Conservation (phyloP, 495 filamentous ascomycete genomes). For the Bathelium albidoporum region DNA sequence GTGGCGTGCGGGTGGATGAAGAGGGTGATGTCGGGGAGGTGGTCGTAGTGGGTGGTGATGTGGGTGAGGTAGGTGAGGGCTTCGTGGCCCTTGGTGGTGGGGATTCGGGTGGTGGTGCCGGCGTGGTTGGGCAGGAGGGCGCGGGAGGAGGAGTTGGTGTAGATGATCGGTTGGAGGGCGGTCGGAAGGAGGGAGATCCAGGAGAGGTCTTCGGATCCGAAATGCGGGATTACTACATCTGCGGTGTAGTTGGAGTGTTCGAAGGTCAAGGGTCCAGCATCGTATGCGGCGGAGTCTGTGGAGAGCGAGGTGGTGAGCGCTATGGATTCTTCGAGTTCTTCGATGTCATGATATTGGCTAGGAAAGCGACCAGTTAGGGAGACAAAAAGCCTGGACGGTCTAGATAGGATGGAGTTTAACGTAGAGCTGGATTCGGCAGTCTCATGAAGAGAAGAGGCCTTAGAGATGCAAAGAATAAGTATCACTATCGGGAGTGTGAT, state of each 20-base stretch:
- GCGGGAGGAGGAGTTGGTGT: not conserved
- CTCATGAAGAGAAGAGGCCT: not conserved
- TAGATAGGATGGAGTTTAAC: not conserved
- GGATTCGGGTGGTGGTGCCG: not conserved
- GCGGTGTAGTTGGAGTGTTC: not conserved
- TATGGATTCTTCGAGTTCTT: not conserved
- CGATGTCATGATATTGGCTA: not conserved
- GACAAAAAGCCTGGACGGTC: not conserved
- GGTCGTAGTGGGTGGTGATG: conserved; percentile 61
- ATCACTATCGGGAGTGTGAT: not conserved
- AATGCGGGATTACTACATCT: not conserved
- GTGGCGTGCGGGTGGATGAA: conserved; percentile 61
- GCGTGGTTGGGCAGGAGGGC: not conserved
- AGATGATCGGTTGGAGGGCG: not conserved
- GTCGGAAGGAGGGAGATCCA: not conserved
- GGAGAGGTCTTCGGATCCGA: not conserved
- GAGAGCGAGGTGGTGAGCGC: not conserved
- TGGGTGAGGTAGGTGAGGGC: conserved; percentile 66
- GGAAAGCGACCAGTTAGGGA: not conserved
- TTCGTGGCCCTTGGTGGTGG: conserved; percentile 54
- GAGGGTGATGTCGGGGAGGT: conserved; percentile 54
- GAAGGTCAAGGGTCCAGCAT: not conserved
- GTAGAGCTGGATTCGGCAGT: not conserved
- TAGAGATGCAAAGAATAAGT: not conserved
- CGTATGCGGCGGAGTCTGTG: not conserved